Evolutionary conservation across 768 basidiomycete genomes (phyloP), one percentile per base, ranked within the genome.

Genomic region (Pleurotus ostreatus): DNA sequence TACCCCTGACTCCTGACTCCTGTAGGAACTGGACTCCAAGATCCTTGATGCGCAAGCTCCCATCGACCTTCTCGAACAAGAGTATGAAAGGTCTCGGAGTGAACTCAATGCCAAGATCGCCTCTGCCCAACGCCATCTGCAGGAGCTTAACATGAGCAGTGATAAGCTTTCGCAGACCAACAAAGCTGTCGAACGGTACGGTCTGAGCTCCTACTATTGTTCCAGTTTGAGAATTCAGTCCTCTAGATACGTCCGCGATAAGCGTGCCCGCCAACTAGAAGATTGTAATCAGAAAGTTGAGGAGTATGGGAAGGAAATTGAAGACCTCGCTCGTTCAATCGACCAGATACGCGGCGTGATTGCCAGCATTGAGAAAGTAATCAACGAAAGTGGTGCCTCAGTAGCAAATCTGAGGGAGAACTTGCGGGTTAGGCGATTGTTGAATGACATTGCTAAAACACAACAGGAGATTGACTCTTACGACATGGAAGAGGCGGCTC

Each of bases 401-500:
- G 66, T 86, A 46, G 80, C 86, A 22, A 89, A 86, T 68, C 69
- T 92, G 54, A 82, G 88, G 59, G 90, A 94, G 67, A 99, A 98
- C 68, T 73, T 93, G 45, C 83, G 89, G 3, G 83, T 92, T 54
- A 78, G 92, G 56, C 80, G 81, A 63, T 75, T 92, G 20, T 75
- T 78, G 55, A 74, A 77, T 46, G 83, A 92, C 54, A 88, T 97
- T 25, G 74, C 73, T 25, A 74, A 76, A 1, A 84, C 86, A 5
- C 83, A 91, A 65, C 75, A 73, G 9, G 79, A 94, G 68, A 88
- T 97, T 55, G 85, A 86, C 46, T 72, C 76, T 5, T 78, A 83
- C 57, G 91, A 98, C 69, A 81, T 98, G 72, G 93, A 95, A 61
- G 85, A 84, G 59, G 92, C 93, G 16, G 88, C 87, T 16, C 89